These are phyloP conservation scores for Chaetomium globosum DNA, from an alignment of 2,329 filamentous ascomycete species.

Conservation along the genomic window DNA sequence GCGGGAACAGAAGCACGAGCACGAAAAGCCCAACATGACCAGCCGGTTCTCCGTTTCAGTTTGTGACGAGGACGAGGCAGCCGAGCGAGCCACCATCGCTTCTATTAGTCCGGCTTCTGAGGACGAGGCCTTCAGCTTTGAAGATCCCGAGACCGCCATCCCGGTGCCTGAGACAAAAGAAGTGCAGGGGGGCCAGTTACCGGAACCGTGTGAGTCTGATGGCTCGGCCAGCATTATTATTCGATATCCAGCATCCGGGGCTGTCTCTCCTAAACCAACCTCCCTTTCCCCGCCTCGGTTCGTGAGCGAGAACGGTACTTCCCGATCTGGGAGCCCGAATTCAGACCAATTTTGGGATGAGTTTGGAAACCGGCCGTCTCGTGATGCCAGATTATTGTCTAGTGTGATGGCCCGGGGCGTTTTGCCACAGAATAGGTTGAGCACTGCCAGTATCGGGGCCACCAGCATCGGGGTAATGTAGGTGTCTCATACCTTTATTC, in stretches of 20 bases:
- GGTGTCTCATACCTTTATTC: no score
- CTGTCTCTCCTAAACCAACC: not conserved
- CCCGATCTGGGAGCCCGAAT: not conserved
- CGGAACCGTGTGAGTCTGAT: not conserved
- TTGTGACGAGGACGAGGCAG: conserved; percentile 10
- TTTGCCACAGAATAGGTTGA: not conserved
- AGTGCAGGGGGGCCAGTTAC: not conserved
- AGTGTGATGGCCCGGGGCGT: not conserved
- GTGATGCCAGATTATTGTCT: not conserved
- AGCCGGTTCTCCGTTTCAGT: conserved; percentile 20
- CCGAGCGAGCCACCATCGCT: not conserved
- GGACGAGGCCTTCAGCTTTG: not conserved
- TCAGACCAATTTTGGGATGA: not conserved
- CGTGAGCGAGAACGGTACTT: not conserved
- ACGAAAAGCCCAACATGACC: conserved; percentile 7
- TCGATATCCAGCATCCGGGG: not conserved
- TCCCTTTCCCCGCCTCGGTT: not conserved
- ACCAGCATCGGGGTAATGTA: not conserved
- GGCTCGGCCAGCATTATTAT: not conserved
- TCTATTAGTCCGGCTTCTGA: not conserved
- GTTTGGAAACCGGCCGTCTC: not conserved
- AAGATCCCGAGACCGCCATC: not conserved
- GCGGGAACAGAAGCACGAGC: not conserved
- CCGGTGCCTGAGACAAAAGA: not conserved
- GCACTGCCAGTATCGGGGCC: not conserved